Percentiles rank a stretch among this genome's conserved stretches.
phyloP scores from a whole-genome alignment of 768 basidiomycete species.

The Kwoniella mangroviensis region DNA sequence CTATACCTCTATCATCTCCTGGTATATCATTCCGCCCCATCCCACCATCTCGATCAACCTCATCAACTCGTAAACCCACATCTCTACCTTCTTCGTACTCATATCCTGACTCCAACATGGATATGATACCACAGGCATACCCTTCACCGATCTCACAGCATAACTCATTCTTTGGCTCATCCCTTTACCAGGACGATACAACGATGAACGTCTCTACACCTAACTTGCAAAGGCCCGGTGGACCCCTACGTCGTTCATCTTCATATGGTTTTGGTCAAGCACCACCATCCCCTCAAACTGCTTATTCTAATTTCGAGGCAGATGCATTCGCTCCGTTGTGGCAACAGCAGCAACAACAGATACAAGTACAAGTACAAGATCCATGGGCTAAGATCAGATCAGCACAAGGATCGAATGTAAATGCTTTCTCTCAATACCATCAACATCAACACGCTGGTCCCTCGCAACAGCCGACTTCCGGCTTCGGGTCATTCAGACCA shows the following conservation, averaged over 20 bases:
- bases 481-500: constrained; percentile 13
- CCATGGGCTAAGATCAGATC: constrained; percentile 20
- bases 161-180: constrained; percentile 3
- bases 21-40: constrained; percentile 20
- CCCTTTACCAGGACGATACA: constrained; percentile 12
- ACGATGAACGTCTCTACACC: constrained; percentile 8
- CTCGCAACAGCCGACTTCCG: background rate
- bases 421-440: constrained; percentile 12
- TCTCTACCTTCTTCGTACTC: constrained; percentile 25
- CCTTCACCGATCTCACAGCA: constrained; percentile 22
- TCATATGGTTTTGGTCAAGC: constrained; percentile 33
- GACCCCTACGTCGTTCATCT: constrained; percentile 26
- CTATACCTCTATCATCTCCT: constrained; percentile 14
- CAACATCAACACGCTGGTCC: constrained; percentile 4
- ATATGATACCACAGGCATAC: constrained; percentile 1
- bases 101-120: constrained; percentile 8
- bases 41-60: constrained; percentile 35
- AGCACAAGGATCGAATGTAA: background rate
- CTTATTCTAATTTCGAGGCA: constrained; percentile 29
- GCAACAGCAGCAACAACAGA: constrained; percentile 20
- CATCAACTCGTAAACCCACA: constrained; percentile 28
- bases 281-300: constrained; percentile 11
- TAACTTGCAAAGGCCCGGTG: constrained; percentile 17
- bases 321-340: constrained; percentile 46
- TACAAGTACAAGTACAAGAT: constrained; percentile 6